Percentiles rank a stretch among this genome's conserved stretches.
These are phyloP conservation scores for Pharus latifolius DNA, from an alignment of 176 grass and related monocot species.

Conservation along the genomic window DNA sequence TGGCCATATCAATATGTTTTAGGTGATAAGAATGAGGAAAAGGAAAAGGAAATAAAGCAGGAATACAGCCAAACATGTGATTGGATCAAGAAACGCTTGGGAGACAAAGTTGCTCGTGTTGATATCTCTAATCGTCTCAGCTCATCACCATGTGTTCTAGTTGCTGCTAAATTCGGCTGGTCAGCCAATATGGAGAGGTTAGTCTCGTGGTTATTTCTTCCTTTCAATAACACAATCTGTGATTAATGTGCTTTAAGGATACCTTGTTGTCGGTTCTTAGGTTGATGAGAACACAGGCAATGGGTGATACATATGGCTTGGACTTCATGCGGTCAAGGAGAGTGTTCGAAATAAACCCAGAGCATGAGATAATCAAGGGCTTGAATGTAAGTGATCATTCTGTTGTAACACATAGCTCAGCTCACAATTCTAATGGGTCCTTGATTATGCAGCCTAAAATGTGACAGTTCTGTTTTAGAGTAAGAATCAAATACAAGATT, in stretches of 20 bases:
- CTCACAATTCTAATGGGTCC: no score
- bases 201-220: neutral
- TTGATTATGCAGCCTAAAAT: no score
- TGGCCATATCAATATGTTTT: neutral
- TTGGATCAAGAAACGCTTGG: constrained; percentile 92
- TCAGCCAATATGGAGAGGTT: constrained; percentile 99
- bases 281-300: constrained; percentile 85
- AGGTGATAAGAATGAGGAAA: constrained; percentile 94
- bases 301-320: constrained; percentile 57
- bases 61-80: constrained; percentile 87
- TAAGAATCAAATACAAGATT: no score
- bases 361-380: constrained; percentile 73
- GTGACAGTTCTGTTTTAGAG: no score
- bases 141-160: constrained; percentile 85
- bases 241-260: neutral
- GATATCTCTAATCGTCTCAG: constrained; percentile 85
- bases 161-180: constrained; percentile 96
- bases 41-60: constrained; percentile 80
- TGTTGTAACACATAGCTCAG: no score
- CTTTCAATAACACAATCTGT: neutral
- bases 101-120: constrained; percentile 83
- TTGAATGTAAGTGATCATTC: constrained; percentile 58
- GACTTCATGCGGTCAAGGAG: constrained; percentile 95
- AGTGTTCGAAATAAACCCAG: constrained; percentile 98
- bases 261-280: constrained; percentile 18